Base-by-base conservation (phyloP, 345 rosid genomes). In the Jatropha curcas region DNA sequence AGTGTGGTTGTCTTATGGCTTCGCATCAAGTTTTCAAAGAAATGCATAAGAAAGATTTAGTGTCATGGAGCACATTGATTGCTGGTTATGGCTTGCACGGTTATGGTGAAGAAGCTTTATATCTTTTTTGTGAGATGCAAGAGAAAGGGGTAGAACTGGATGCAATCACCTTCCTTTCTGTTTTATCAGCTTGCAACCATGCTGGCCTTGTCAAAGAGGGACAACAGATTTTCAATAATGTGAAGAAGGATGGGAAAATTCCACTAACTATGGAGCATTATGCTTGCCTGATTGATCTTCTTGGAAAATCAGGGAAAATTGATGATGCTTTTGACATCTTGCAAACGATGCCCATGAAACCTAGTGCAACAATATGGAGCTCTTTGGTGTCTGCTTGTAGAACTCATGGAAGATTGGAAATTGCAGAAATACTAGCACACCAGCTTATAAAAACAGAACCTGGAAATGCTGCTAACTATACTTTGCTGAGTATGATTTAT, bases 171-270 rank as follows among this genome's bases (percentile, higher is more conserved):
- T 34, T 82, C 53, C 90, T 88, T 50, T 84, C 86, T 27, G 70
- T 81, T 72, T 79, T 85, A 78, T 85, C 86, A 12, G 93, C 89
- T 67, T 88, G 88, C 77, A 87, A 78, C 71, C 86, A 85, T 51
- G 34, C 87, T 37, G 89, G 93, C 61, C 77, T 85, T 28, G 76
- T 78, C 46, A 67, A 77, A 63, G 93, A 85, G 76, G 90, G 84
- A 68, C 77, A 79, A 50, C 51, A 16, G 60, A 48, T 88, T 30
- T 88, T 88, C 77, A 76, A 43, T 27, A 60, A 72, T 52, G 71
- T 75, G 1, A 57, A 59, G 39, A 61, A 67, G 71, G 64, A 67
- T 57, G 57, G 73, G 27, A 80, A 71, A 64, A 66, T 83, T 33
- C 63, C 75, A 68, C 70, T 82, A 65, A 71, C 70, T 2, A 17